phyloP scores from a whole-genome alignment of 1,139 yeast genomes.

The Kurtzmaniella quercitrusa region DNA sequence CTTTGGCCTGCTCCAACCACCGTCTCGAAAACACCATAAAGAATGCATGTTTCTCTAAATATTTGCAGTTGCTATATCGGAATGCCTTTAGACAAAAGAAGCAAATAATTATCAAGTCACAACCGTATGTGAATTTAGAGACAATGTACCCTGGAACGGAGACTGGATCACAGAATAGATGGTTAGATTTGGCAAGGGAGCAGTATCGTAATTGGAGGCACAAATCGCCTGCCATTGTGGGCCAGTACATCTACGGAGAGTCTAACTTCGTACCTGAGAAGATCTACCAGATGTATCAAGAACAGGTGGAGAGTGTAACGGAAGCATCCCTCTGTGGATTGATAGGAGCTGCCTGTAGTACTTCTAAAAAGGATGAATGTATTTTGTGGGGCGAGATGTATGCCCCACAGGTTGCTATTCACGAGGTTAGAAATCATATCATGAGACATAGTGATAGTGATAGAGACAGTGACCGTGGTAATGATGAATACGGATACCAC shows the following conservation, averaged over 20 bases:
- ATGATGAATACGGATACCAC: conserved; percentile 18
- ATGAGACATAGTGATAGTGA: conserved; percentile 21
- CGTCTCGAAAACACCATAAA: conserved; percentile 1
- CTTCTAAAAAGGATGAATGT: conserved; percentile 12
- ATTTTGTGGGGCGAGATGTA: conserved; percentile 44
- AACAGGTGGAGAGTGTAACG: conserved; percentile 24
- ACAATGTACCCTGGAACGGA: neutral
- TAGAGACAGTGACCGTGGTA: conserved; percentile 9
- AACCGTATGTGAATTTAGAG: neutral
- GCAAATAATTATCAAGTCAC: neutral
- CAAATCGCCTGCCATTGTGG: conserved; percentile 24
- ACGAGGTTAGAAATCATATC: conserved; percentile 45
- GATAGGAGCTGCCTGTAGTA: conserved; percentile 30
- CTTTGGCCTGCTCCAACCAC: neutral
- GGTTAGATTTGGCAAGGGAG: neutral
- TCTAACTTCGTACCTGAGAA: conserved; percentile 31
- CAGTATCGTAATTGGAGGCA: conserved; percentile 2
- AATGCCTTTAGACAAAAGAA: neutral
- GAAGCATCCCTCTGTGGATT: conserved; percentile 41
- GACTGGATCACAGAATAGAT: neutral
- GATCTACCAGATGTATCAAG: conserved; percentile 30
- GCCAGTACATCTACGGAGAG: conserved; percentile 45
- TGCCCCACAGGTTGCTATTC: conserved; percentile 61
- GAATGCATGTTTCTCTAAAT: conserved; percentile 22
- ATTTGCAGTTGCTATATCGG: conserved; percentile 22